These are phyloP conservation scores for Pseudomassariella vexata DNA, from an alignment of 2,329 filamentous ascomycete species.

Conservation along the genomic window DNA sequence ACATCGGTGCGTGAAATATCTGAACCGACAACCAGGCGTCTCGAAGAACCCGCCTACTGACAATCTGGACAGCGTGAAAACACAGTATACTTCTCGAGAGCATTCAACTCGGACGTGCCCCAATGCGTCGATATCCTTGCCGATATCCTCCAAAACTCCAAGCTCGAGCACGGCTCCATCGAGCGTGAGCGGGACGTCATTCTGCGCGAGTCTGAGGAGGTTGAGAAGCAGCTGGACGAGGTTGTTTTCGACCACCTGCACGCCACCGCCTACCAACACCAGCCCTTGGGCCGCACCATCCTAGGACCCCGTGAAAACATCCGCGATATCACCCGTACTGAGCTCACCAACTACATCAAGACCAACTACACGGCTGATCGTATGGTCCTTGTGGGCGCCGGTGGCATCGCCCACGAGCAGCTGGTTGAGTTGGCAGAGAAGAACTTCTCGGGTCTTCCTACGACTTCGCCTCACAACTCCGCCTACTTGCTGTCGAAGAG, in stretches of 20 bases:
- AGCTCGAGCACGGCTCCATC: slow-evolving; percentile 87
- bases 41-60: neutral
- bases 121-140: slow-evolving; percentile 96
- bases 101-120: slow-evolving; percentile 96
- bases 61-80: slow-evolving; percentile 71
- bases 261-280: slow-evolving; percentile 94
- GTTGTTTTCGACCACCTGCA: slow-evolving; percentile 99
- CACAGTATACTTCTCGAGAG: slow-evolving; percentile 99
- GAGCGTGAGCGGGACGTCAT: slow-evolving; percentile 99
- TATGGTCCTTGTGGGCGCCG: slow-evolving; percentile 96
- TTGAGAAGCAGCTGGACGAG: slow-evolving; percentile 99
- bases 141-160: slow-evolving; percentile 99
- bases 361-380: slow-evolving; percentile 99
- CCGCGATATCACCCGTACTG: slow-evolving; percentile 84
- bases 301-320: slow-evolving; percentile 98
- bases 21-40: neutral
- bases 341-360: slow-evolving; percentile 95
- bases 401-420: slow-evolving; percentile 88
- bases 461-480: slow-evolving; percentile 67
- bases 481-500: slow-evolving; percentile 75
- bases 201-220: slow-evolving; percentile 96
- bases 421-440: slow-evolving; percentile 95
- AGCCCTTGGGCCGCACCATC: slow-evolving; percentile 95
- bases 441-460: slow-evolving; percentile 79
- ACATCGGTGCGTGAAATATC: slow-evolving; percentile 70